Conservation (phyloP, 2,329 filamentous ascomycete species). For the Dactylellina leptospora region DNA sequence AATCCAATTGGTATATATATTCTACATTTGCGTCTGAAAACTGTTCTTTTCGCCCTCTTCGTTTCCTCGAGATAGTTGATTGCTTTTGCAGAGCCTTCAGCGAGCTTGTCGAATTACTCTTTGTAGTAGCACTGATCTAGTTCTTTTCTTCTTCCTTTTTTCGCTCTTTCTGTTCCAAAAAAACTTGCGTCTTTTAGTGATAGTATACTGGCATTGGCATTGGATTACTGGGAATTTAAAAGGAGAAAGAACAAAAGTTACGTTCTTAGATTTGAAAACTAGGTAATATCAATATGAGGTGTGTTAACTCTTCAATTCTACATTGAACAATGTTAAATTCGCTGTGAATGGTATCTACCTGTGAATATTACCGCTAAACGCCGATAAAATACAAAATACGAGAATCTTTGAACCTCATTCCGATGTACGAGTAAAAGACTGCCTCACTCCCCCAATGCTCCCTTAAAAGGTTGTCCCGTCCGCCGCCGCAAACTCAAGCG, state of each 20-base stretch:
- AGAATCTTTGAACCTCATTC: background rate
- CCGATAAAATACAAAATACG: constrained; percentile 4
- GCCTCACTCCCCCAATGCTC: constrained; percentile 2
- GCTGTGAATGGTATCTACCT: too few species aligned
- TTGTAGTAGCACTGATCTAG: constrained; percentile 11
- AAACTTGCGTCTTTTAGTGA: background rate
- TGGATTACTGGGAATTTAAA: background rate
- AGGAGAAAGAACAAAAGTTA: too few species aligned
- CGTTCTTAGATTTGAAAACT: too few species aligned
- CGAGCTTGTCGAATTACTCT: constrained; percentile 5
- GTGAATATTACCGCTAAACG: constrained; percentile 10
- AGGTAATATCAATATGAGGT: background rate
- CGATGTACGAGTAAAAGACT: background rate
- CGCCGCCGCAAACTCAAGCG: constrained; percentile 46
- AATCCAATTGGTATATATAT: background rate
- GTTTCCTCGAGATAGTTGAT: constrained; percentile 3
- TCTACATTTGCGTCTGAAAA: constrained; percentile 5
- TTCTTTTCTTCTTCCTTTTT: background rate
- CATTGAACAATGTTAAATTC: too few species aligned
- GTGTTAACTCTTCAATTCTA: too few species aligned
- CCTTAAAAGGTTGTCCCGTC: constrained; percentile 34
- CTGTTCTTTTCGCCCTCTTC: constrained; percentile 3
- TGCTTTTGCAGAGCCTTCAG: constrained; percentile 5
- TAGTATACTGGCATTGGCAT: background rate
- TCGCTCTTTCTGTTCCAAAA: background rate